These are phyloP conservation scores for Saccharomycopsis sp. DNA, from an alignment of 805 yeast genomes.

Conservation along the genomic window DNA sequence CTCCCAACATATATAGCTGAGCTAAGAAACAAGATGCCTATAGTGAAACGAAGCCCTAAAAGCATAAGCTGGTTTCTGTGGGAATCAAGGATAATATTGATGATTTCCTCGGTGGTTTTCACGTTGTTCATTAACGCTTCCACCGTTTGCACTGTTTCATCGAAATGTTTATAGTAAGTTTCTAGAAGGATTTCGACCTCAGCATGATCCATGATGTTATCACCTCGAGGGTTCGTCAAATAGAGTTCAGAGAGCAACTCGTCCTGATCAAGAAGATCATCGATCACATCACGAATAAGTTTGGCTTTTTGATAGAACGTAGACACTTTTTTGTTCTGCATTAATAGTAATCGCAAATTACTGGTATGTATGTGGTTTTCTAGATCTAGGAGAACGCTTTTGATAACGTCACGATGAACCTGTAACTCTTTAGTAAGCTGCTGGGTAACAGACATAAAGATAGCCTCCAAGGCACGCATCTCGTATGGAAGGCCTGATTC, in stretches of 20 bases:
- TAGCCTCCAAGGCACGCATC: slow-evolving; percentile 76
- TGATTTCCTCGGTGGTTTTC: slow-evolving; percentile 86
- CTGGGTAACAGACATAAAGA: slow-evolving; percentile 74
- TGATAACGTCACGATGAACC: slow-evolving; percentile 50
- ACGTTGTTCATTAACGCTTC: slow-evolving; percentile 79
- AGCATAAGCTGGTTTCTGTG: slow-evolving; percentile 87
- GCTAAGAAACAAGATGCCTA: slow-evolving; percentile 78
- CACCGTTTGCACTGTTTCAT: slow-evolving; percentile 87
- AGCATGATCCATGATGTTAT: slow-evolving; percentile 38
- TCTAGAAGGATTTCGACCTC: slow-evolving; percentile 86
- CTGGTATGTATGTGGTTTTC: slow-evolving; percentile 78
- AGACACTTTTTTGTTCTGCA: slow-evolving; percentile 63
- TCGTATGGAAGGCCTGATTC: slow-evolving; percentile 48
- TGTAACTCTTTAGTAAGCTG: slow-evolving; percentile 70
- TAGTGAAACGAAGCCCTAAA: slow-evolving; percentile 73
- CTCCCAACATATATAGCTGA: slow-evolving; percentile 84
- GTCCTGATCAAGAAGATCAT: slow-evolving; percentile 78
- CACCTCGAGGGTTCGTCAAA: slow-evolving; percentile 31
- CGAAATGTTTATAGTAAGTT: slow-evolving; percentile 85
- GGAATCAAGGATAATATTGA: slow-evolving; percentile 84
- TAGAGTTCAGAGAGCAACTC: slow-evolving; percentile 81
- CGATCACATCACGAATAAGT: slow-evolving; percentile 73
- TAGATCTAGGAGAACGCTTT: slow-evolving; percentile 56
- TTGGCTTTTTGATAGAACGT: slow-evolving; percentile 69
- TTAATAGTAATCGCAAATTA: slow-evolving; percentile 63